Conservation (phyloP, 2,329 filamentous ascomycete genomes). For the Penicillium brasilianum region DNA sequence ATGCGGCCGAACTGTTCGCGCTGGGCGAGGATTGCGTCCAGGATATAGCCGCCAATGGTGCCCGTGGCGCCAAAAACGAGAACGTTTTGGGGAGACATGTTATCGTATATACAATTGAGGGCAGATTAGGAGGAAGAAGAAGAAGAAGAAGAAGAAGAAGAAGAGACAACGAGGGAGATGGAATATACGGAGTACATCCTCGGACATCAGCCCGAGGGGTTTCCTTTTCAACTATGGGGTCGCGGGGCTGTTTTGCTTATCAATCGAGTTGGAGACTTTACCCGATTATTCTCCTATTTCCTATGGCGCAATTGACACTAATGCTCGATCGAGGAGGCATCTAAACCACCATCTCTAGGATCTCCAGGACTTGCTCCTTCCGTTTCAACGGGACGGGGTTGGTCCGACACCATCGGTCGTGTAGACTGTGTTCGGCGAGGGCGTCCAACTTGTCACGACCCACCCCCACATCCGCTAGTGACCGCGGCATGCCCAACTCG, state of each 20-base stretch:
- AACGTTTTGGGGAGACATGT: slow-evolving; percentile 45
- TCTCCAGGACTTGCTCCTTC: slow-evolving; percentile 31
- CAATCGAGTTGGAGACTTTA: slow-evolving; percentile 16
- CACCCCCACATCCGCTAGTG: slow-evolving; percentile 58
- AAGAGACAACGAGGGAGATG: background rate
- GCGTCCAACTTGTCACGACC: slow-evolving; percentile 53
- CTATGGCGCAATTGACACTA: background rate
- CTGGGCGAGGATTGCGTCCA: slow-evolving; percentile 53
- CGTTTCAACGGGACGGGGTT: slow-evolving; percentile 29
- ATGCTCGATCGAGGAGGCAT: background rate
- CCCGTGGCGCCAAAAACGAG: slow-evolving; percentile 59
- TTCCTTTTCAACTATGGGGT: slow-evolving; percentile 2
- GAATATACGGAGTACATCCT: background rate
- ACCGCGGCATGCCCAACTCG: slow-evolving; percentile 60
- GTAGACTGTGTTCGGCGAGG: slow-evolving; percentile 47
- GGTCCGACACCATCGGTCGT: slow-evolving; percentile 29
- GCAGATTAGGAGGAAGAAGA: no score
- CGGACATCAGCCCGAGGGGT: background rate
- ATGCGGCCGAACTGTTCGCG: slow-evolving; percentile 56
- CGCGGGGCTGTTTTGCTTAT: slow-evolving; percentile 25
- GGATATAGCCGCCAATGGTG: slow-evolving; percentile 58
- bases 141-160: background rate
- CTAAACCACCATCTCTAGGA: slow-evolving; percentile 30
- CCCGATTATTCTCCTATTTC: no score
- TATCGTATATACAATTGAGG: background rate